Evolutionary conservation across 306 rosid species (phyloP).

Genomic region (Glycine latifolia): DNA sequence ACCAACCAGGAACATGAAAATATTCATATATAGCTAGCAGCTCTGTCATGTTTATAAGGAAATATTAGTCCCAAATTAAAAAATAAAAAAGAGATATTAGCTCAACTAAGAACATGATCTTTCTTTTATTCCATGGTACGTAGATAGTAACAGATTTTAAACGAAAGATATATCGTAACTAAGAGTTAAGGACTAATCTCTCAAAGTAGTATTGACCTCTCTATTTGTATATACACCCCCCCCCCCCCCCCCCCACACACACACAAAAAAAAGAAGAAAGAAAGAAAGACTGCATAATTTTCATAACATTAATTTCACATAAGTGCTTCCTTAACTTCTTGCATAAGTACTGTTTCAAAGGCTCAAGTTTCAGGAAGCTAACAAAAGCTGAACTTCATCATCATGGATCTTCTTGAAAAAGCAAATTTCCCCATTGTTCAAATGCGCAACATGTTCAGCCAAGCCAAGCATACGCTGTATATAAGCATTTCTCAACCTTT

Average conservation of each 20-base stretch:
- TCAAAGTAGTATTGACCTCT: too few relatives aligned
- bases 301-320: neutral
- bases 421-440: constrained; percentile 53
- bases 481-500: constrained; percentile 64
- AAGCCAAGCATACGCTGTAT: constrained; percentile 61
- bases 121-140: neutral
- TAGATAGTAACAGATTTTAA: neutral
- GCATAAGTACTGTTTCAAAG: neutral
- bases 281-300: neutral
- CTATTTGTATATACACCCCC: too few relatives aligned
- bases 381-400: constrained; percentile 35
- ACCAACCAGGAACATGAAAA: constrained; percentile 2
- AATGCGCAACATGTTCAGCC: constrained; percentile 57
- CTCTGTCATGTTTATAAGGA: constrained; percentile 22
- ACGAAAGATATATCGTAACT: too few relatives aligned
- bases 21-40: neutral
- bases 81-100: neutral
- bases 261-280: too few relatives aligned
- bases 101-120: neutral
- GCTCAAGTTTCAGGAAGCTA: constrained; percentile 33
- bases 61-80: neutral
- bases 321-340: neutral
- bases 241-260: too few relatives aligned
- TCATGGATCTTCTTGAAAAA: constrained; percentile 45
- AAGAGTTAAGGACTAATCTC: too few relatives aligned